A percentile compares a stretch with the other conserved stretches of the same genome.
These are phyloP conservation scores for Lentinula boryana DNA, from an alignment of 768 basidiomycete genomes.

Conservation along the genomic window DNA sequence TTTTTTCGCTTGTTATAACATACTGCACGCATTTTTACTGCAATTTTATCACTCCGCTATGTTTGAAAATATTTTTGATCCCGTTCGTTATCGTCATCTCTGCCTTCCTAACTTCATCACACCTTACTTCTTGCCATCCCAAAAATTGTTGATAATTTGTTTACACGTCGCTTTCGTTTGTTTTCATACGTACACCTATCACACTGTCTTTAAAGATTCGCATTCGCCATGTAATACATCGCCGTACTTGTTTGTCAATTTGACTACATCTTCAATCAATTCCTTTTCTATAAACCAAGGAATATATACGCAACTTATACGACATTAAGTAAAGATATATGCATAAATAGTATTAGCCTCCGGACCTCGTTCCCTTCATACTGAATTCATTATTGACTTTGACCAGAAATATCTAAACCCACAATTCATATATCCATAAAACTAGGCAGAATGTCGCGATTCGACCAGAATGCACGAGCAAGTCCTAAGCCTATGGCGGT, in stretches of 20 bases:
- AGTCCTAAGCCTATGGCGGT: background rate
- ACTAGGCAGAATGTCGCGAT: background rate
- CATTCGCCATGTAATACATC: no score
- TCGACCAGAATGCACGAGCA: background rate
- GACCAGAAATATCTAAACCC: no score
- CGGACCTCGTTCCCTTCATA: no score
- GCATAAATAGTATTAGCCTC: no score
- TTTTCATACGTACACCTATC: background rate
- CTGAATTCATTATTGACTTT: no score
- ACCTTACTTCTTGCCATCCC: background rate
- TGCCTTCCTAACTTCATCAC: background rate
- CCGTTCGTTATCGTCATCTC: background rate
- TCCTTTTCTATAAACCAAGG: no score
- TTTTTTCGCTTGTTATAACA: background rate
- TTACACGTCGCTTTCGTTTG: background rate
- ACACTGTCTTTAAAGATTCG: background rate
- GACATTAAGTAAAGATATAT: no score
- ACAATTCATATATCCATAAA: background rate
- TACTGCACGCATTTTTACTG: slow-evolving; percentile 3
- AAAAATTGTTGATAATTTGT: background rate
- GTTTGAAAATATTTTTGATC: background rate
- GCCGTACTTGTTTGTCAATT: no score
- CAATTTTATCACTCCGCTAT: background rate
- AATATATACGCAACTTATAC: no score
- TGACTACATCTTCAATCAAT: no score